Percentiles rank a stretch among this genome's conserved stretches.
phyloP scores from a whole-genome alignment of 257 asterid species.

The Craterostigma plantagineum region DNA sequence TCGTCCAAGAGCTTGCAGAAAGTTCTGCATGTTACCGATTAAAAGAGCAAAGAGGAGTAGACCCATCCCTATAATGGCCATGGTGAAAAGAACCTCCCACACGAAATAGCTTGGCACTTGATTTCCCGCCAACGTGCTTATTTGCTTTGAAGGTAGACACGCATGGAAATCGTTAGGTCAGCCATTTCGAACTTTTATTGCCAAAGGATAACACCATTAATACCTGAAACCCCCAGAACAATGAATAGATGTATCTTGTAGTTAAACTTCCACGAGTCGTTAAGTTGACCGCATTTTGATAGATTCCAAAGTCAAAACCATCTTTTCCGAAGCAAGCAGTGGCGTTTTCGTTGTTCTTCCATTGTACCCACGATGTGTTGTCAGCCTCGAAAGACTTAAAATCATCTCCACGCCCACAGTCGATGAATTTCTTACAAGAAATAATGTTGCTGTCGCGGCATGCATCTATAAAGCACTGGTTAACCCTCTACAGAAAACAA shows the following conservation, averaged over 20 bases:
- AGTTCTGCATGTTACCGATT: slow-evolving; percentile 90
- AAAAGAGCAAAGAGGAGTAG: slow-evolving; percentile 79
- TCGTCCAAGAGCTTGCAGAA: slow-evolving; percentile 85
- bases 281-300: slow-evolving; percentile 38
- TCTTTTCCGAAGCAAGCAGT: slow-evolving; percentile 38
- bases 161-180: too few species aligned
- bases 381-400: slow-evolving; percentile 6
- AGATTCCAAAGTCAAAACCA: slow-evolving; percentile 53
- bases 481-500: slow-evolving; percentile 42
- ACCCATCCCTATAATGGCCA: slow-evolving; percentile 69
- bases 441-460: slow-evolving; percentile 22
- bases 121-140: slow-evolving; percentile 88
- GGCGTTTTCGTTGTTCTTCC: slow-evolving; percentile 39
- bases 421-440: slow-evolving; percentile 33
- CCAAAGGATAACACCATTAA: too few species aligned
- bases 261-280: slow-evolving; percentile 22
- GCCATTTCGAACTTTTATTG: too few species aligned
- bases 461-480: slow-evolving; percentile 68
- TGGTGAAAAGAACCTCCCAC: slow-evolving; percentile 80
- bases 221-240: slow-evolving; percentile 99
- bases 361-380: slow-evolving; percentile 21
- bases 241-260: slow-evolving; percentile 61
- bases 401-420: slow-evolving; percentile 44
- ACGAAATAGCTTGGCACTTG: slow-evolving; percentile 64
- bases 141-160: slow-evolving; percentile 31